phyloP scores from a whole-genome alignment of 805 yeast species.

The Lipomyces yamadae region DNA sequence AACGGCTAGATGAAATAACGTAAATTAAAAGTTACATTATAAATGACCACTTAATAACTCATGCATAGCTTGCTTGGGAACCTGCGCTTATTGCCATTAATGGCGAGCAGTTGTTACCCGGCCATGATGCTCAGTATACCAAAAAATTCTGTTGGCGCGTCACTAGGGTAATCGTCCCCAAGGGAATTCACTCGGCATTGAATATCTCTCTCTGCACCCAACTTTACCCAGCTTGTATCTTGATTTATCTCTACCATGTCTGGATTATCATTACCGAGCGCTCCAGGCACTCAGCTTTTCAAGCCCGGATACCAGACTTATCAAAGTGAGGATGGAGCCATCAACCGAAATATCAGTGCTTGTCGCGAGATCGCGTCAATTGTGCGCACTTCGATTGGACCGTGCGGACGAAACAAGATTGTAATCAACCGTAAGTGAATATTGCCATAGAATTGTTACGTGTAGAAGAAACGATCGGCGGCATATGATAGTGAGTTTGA shows the following conservation, averaged over 20 bases:
- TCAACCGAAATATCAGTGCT: constrained; percentile 88
- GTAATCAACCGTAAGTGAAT: constrained; percentile 67
- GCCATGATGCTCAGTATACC: not conserved
- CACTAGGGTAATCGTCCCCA: not conserved
- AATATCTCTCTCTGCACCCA: not conserved
- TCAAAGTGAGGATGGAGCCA: constrained; percentile 91
- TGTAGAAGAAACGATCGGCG: not conserved
- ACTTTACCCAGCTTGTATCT: not conserved
- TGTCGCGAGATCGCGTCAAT: constrained; percentile 90
- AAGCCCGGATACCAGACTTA: constrained; percentile 93
- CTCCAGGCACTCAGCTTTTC: constrained; percentile 91
- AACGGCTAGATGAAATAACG: not conserved
- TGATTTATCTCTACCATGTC: constrained; percentile 61
- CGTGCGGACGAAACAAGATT: constrained; percentile 95
- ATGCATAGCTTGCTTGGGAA: not conserved
- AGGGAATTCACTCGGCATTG: not conserved
- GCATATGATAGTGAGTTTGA: too few species aligned
- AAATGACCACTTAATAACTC: not conserved
- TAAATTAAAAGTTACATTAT: not conserved
- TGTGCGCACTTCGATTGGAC: constrained; percentile 94
- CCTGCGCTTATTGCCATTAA: not conserved
- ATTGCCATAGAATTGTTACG: not conserved
- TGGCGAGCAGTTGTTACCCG: not conserved
- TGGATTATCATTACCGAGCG: constrained; percentile 77
- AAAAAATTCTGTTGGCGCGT: not conserved